Conservation (phyloP, 345 rosid species). For the Lepidium aucheri region DNA sequence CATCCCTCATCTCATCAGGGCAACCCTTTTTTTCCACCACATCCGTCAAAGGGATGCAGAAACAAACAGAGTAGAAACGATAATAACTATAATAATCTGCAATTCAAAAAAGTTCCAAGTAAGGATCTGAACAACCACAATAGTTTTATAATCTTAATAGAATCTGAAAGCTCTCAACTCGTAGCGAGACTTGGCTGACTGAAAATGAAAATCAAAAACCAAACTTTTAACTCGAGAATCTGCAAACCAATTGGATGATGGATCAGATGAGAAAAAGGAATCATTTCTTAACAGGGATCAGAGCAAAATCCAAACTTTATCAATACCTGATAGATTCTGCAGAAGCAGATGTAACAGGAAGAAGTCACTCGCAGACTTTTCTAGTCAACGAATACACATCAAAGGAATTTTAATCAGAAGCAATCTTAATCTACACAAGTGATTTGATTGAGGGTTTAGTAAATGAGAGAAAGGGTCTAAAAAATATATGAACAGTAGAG, state of each 20-base stretch:
- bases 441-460: constrained; percentile 11
- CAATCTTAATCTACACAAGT: neutral
- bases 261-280: constrained; percentile 4
- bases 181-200: neutral
- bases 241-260: neutral
- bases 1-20: constrained; percentile 93
- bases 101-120: neutral
- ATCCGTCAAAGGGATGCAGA: constrained; percentile 26
- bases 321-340: constrained; percentile 16
- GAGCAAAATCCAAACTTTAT: constrained; percentile 2
- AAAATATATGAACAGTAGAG: neutral
- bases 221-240: neutral
- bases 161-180: neutral
- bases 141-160: neutral
- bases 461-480: neutral
- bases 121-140: neutral
- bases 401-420: neutral
- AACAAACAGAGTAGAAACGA: neutral
- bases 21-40: constrained; percentile 48
- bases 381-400: neutral
- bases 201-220: neutral
- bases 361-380: constrained; percentile 5
- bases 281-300: neutral
- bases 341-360: constrained; percentile 14
- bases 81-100: neutral